A percentile compares a stretch with the other conserved stretches of the same genome.
phyloP scores from a whole-genome alignment of 495 filamentous ascomycete genomes.

The Talaromyces thailandensis region DNA sequence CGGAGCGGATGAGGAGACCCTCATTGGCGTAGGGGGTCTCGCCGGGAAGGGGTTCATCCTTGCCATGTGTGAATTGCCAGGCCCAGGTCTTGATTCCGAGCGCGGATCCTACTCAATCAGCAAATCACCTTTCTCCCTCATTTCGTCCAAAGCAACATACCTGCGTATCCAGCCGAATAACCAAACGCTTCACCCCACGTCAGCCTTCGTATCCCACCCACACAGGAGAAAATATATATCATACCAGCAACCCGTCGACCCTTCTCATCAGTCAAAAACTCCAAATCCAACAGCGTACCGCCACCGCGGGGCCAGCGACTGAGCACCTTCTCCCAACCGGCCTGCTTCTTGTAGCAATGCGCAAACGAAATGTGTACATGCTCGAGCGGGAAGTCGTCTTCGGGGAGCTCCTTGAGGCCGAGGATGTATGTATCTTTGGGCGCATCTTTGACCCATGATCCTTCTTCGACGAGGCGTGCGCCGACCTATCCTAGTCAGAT shows the following conservation, averaged over 20 bases:
- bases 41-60: slow-evolving; percentile 51
- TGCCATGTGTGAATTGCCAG: slow-evolving; percentile 69
- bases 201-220: not conserved
- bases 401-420: slow-evolving; percentile 89
- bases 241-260: slow-evolving; percentile 69
- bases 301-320: slow-evolving; percentile 73
- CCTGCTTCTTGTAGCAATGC: slow-evolving; percentile 80
- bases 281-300: slow-evolving; percentile 79
- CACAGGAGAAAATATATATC: not conserved
- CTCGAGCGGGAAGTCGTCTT: slow-evolving; percentile 78
- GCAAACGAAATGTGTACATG: slow-evolving; percentile 84
- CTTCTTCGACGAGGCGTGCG: slow-evolving; percentile 68
- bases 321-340: slow-evolving; percentile 74
- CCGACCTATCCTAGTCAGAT: slow-evolving; percentile 37
- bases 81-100: slow-evolving; percentile 81
- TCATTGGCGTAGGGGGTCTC: slow-evolving; percentile 73
- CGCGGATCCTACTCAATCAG: slow-evolving; percentile 39
- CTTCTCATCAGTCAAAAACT: slow-evolving; percentile 74
- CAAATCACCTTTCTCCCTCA: not conserved
- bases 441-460: slow-evolving; percentile 65
- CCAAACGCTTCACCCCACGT: slow-evolving; percentile 38
- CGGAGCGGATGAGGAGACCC: slow-evolving; percentile 58
- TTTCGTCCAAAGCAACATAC: slow-evolving; percentile 20
- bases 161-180: slow-evolving; percentile 75
- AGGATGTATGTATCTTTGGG: slow-evolving; percentile 77